These are phyloP conservation scores for Coemansia brasiliensis DNA, from an alignment of 192 early-diverging fungal genomes.

Conservation along the genomic window DNA sequence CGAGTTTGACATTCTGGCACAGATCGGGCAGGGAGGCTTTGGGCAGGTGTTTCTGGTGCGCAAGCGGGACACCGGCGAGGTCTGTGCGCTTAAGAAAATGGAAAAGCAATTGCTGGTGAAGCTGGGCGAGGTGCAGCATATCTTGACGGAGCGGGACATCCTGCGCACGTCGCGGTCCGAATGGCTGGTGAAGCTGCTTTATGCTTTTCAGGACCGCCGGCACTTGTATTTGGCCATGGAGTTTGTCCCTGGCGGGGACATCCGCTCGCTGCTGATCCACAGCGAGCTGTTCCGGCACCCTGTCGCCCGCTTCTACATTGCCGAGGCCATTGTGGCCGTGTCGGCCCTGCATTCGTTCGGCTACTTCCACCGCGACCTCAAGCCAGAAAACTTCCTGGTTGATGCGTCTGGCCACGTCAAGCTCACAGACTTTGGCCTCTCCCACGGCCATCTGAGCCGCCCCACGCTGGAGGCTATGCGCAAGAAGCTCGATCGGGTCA, in stretches of 20 bases:
- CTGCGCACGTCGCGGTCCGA: conserved; percentile 63
- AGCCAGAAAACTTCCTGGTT: conserved; percentile 56
- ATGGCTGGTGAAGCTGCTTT: conserved; percentile 90
- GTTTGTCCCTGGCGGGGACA: conserved; percentile 68
- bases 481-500: conserved; percentile 56
- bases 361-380: conserved; percentile 55
- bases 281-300: conserved; percentile 71
- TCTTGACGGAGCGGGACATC: conserved; percentile 76
- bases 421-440: conserved; percentile 89
- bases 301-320: conserved; percentile 84
- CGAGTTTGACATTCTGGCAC: conserved; percentile 68
- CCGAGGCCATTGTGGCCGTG: conserved; percentile 83
- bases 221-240: conserved; percentile 76
- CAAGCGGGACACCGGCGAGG: conserved; percentile 68
- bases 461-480: conserved; percentile 54
- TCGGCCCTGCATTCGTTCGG: conserved; percentile 59
- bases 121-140: conserved; percentile 72
- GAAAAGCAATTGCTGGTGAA: conserved; percentile 63
- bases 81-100: conserved; percentile 79
- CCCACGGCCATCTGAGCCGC: conserved; percentile 72
- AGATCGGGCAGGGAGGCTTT: conserved; percentile 80
- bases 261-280: conserved; percentile 75
- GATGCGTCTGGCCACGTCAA: conserved; percentile 75
- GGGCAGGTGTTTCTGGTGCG: conserved; percentile 75
- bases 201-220: conserved; percentile 82